Conservation (phyloP, 345 rosid species). For the Sisymbrium irio region DNA sequence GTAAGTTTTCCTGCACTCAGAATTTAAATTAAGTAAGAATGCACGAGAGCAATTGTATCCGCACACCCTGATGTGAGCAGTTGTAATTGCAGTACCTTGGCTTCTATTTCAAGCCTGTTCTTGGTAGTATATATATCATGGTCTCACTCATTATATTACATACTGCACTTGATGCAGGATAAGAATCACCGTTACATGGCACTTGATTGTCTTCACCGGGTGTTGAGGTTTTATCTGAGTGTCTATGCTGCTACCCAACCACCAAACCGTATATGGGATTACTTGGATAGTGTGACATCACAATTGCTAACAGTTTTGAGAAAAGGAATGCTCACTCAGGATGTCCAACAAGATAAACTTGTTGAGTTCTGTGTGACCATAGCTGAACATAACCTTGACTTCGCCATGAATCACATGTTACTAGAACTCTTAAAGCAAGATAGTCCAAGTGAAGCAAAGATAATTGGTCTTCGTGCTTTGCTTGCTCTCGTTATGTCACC, state of each 20-base stretch:
- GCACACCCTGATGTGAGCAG: slow-evolving; percentile 1
- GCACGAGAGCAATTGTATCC: slow-evolving; percentile 1
- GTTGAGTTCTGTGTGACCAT: slow-evolving; percentile 96
- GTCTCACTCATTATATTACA: slow-evolving; percentile 16
- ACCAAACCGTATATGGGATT: slow-evolving; percentile 96
- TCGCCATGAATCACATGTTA: slow-evolving; percentile 97
- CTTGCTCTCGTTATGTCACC: slow-evolving; percentile 94
- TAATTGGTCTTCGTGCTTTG: slow-evolving; percentile 93
- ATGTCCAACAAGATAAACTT: slow-evolving; percentile 95
- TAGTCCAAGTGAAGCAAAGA: slow-evolving; percentile 94
- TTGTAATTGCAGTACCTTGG: slow-evolving; percentile 3
- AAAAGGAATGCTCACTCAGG: slow-evolving; percentile 96
- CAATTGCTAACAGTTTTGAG: slow-evolving; percentile 83
- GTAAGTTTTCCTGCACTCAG: slow-evolving; percentile 50
- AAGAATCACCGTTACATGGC: slow-evolving; percentile 98
- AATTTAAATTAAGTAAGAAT: slow-evolving; percentile 4
- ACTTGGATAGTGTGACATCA: slow-evolving; percentile 94
- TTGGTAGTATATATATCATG: slow-evolving; percentile 4
- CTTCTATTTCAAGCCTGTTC: slow-evolving; percentile 9
- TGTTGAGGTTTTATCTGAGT: slow-evolving; percentile 92
- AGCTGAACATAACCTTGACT: slow-evolving; percentile 99
- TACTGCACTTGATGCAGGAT: slow-evolving; percentile 57
- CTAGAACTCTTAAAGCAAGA: slow-evolving; percentile 94
- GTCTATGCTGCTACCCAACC: slow-evolving; percentile 93
- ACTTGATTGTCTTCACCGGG: slow-evolving; percentile 94